Base-by-base conservation (phyloP, 2,329 filamentous ascomycete species). In the Thermothelomyces thermophilus region DNA sequence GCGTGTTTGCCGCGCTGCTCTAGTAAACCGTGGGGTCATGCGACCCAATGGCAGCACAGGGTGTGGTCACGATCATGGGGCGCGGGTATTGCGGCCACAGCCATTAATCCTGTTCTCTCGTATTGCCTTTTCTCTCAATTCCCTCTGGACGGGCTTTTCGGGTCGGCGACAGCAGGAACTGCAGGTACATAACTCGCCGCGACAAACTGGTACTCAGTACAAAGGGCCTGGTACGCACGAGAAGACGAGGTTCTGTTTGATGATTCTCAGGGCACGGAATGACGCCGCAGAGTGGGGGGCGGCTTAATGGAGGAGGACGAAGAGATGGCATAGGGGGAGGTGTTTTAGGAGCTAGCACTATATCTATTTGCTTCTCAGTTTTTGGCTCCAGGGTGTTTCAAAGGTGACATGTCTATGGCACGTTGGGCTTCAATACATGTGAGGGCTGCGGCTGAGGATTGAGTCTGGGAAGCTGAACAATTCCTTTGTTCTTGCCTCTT, bases 1-100 rank as follows among this genome's bases (percentile, higher is more conserved):
- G 75, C 48, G 62, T 79, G 39, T 64, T 80, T 54, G 77, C 76
- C 56, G 60, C 74, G 58, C 63, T 78, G 56, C 62, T 79, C 60
- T 79, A 72, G 57, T 53, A 9, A 46, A 44, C 24, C 19, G 19
- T 5, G 28, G 11, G 22, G 9, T 14, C n/a, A n/a, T 30, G 14
- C 9, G 28, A 20, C 17, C 36, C 14, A 5, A 30, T 9, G 36
- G 24, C n/a, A 19, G 41, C 46, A 50, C 43, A 41, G 41, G 36
- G 31, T 50, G 14, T n/a, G 13, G 7, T 5, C 33, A 6, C 40
- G 26, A 19, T 31, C 10, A 22, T 47, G 24, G 19, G 11, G 17
- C 46, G 4, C 24, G 11, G 26, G 42, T 24, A 36, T 41, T 30
- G 42, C 40, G 34, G 48, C 48, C 46, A 48, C 13, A 35, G 33